Evolutionary conservation across 768 basidiomycete species (phyloP).

Genomic region (Russula abietina): DNA sequence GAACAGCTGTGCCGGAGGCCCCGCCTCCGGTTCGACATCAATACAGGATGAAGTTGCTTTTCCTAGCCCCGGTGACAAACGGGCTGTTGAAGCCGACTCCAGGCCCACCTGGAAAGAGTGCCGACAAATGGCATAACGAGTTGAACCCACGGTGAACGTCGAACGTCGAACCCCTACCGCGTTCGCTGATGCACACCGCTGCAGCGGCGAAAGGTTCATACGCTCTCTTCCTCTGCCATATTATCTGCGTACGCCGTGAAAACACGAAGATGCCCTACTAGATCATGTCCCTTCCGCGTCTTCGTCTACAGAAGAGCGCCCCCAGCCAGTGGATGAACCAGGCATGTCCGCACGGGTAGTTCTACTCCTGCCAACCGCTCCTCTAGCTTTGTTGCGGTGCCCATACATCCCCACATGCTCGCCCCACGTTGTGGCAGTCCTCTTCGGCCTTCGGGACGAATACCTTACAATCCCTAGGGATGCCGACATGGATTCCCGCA

Average conservation of each 20-base stretch:
- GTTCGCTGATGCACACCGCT: not conserved
- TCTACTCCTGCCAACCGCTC: no score
- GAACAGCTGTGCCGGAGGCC: not conserved
- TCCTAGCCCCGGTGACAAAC: no score
- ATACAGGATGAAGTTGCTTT: slow-evolving; percentile 30
- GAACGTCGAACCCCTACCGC: not conserved
- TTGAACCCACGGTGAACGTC: no score
- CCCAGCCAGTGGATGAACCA: no score
- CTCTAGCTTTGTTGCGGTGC: no score
- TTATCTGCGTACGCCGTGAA: no score
- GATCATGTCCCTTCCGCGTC: not conserved
- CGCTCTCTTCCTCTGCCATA: no score
- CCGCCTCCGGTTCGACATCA: slow-evolving; percentile 28
- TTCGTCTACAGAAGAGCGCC: not conserved
- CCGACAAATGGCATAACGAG: slow-evolving; percentile 60
- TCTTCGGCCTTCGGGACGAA: no score
- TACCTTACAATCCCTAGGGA: no score
- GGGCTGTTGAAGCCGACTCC: slow-evolving; percentile 3
- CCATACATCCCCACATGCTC: no score
- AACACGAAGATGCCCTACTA: not conserved
- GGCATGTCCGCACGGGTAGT: not conserved
- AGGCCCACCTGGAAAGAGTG: slow-evolving; percentile 35
- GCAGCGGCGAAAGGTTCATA: not conserved
- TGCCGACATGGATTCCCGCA: no score
- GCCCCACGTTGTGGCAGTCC: no score